Conservation (phyloP, 345 rosid species). For the Populus deltoides region DNA sequence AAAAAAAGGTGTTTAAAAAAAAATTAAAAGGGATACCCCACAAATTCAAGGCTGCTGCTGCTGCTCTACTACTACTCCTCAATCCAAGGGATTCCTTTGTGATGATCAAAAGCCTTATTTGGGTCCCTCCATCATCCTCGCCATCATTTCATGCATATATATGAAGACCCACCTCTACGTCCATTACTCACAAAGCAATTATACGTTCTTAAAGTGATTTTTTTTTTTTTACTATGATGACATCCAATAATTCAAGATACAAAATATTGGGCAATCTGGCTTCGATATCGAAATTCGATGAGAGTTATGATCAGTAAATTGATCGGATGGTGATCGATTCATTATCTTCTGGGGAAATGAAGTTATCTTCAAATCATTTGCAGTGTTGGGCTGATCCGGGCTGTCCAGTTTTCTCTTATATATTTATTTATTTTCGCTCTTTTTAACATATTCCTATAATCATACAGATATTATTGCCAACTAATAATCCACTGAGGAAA, state of each 20-base stretch:
- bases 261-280: neutral
- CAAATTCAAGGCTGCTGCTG: conserved; percentile 37
- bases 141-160: conserved; percentile 60
- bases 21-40: conserved; percentile 32
- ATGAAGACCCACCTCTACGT: conserved; percentile 40
- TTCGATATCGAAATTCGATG: conserved; percentile 1
- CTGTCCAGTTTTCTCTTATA: conserved; percentile 18
- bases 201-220: conserved; percentile 17
- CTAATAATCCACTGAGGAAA: conserved; percentile 60
- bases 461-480: conserved; percentile 59
- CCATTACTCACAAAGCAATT: conserved; percentile 22
- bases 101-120: conserved; percentile 35
- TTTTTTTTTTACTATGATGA: conserved; percentile 14
- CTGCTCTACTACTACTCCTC: conserved; percentile 47
- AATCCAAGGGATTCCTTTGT: conserved; percentile 59
- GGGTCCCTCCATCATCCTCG: conserved; percentile 64
- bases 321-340: conserved; percentile 28
- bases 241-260: conserved; percentile 4
- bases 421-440: neutral
- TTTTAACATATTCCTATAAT: conserved; percentile 27
- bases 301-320: conserved; percentile 3
- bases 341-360: conserved; percentile 31
- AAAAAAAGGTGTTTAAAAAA: neutral
- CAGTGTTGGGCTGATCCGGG: conserved; percentile 44
- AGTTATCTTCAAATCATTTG: conserved; percentile 40